Conservation (phyloP, 768 basidiomycete species). For the Pulveroboletus sp. region DNA sequence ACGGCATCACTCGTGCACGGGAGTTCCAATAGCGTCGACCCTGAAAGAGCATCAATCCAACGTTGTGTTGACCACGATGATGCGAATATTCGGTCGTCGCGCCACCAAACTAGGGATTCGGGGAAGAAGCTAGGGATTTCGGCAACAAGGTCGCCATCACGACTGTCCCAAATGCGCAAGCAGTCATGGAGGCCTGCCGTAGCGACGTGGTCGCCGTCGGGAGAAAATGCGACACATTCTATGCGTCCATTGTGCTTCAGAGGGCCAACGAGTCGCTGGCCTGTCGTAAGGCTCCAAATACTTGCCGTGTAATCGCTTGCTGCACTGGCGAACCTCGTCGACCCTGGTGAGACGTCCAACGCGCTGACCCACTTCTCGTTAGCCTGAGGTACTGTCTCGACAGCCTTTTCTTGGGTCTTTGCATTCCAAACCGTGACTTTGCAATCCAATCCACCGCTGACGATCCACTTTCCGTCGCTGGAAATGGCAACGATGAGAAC, state of each 20-base stretch:
- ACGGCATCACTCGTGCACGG: background rate
- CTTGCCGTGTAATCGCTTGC: conserved; percentile 2
- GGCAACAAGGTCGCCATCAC: conserved; percentile 1
- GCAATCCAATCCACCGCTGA: conserved; percentile 10
- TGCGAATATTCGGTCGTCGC: conserved; percentile 13
- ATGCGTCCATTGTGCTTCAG: conserved; percentile 7
- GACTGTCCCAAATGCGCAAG: conserved; percentile 14
- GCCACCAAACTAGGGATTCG: conserved; percentile 17
- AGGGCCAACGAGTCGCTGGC: conserved; percentile 14
- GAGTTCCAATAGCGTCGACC: conserved; percentile 9
- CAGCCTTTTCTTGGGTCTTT: background rate
- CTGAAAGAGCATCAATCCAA: conserved; percentile 11
- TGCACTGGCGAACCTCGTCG: conserved; percentile 14
- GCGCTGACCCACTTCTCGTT: conserved; percentile 5
- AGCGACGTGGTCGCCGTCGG: conserved; percentile 12
- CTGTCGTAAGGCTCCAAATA: conserved; percentile 12
- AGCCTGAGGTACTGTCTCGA: background rate
- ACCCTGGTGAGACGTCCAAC: conserved; percentile 15
- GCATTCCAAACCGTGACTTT: conserved; percentile 13
- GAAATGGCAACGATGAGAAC: conserved; percentile 12
- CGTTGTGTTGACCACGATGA: conserved; percentile 6
- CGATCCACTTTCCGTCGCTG: conserved; percentile 14
- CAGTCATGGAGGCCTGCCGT: conserved; percentile 5
- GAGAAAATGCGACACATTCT: conserved; percentile 15
- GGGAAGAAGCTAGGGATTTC: conserved; percentile 3